Evolutionary conservation across 169 alveolate species (phyloP).

Genomic region (Plasmodium ovale): DNA sequence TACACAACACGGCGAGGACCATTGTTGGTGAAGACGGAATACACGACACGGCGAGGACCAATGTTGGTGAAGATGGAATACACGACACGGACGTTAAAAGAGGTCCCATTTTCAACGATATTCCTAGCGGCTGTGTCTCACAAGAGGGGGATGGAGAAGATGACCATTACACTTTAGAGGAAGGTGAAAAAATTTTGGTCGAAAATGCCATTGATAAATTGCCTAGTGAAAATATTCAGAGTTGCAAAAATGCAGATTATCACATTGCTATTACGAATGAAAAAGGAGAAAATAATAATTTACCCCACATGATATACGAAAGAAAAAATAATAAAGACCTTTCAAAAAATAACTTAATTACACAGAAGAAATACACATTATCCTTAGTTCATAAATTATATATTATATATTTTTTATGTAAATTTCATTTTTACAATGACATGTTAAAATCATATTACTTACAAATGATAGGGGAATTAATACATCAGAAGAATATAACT

Average conservation of each 20-base stretch:
- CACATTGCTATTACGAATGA: not conserved
- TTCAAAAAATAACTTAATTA: conserved; percentile 6
- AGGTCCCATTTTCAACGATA: not conserved
- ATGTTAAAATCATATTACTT: conserved; percentile 38
- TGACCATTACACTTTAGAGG: not conserved
- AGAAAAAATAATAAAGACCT: not conserved
- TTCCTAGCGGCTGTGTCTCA: too few relatives aligned
- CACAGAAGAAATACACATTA: conserved; percentile 2
- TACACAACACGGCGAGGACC: not conserved
- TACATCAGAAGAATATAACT: conserved; percentile 1
- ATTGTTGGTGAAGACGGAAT: not conserved
- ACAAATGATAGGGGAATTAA: conserved; percentile 46
- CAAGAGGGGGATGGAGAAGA: not conserved
- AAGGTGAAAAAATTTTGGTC: not conserved
- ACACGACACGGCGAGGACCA: not conserved
- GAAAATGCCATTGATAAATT: not conserved
- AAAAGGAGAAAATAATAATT: not conserved
- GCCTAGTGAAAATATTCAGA: not conserved
- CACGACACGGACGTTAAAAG: not conserved
- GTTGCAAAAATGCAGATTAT: too few relatives aligned
- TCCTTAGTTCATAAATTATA: conserved; percentile 42
- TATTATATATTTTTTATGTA: conserved; percentile 60
- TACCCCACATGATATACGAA: not conserved
- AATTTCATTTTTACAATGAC: conserved; percentile 62
- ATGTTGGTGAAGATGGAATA: not conserved